Percentiles rank a stretch among this genome's conserved stretches.
These are phyloP conservation scores for Cryptococcus neoformans DNA, from an alignment of 1,284 basidiomycete species.

Conservation along the genomic window DNA sequence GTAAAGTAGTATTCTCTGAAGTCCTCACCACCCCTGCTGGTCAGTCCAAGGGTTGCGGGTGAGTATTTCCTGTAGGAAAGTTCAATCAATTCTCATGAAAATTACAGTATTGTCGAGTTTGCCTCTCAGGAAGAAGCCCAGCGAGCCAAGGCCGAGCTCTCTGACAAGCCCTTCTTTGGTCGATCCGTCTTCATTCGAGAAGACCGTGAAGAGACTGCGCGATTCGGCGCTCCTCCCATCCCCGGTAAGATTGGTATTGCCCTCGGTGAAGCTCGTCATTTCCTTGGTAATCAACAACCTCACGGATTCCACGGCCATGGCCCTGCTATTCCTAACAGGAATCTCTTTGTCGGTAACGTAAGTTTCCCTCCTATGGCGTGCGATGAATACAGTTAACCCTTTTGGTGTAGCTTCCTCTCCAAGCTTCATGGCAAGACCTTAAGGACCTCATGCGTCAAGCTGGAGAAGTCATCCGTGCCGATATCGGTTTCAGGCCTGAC, in stretches of 20 bases:
- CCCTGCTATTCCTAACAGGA: conserved; percentile 54
- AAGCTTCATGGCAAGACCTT: conserved; percentile 97
- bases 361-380: conserved; percentile 32
- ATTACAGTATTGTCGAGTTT: conserved; percentile 85
- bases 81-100: background rate
- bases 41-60: conserved; percentile 98
- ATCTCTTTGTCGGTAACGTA: conserved; percentile 90
- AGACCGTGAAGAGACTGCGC: conserved; percentile 94
- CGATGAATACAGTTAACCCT: too few species aligned
- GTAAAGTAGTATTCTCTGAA: conserved; percentile 96
- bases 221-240: conserved; percentile 89
- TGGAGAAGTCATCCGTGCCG: conserved; percentile 89
- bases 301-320: conserved; percentile 5
- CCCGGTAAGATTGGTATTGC: conserved; percentile 90
- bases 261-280: conserved; percentile 68
- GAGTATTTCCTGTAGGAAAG: conserved; percentile 48
- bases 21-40: conserved; percentile 94
- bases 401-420: conserved; percentile 71
- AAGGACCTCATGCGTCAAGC: conserved; percentile 95
- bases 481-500: conserved; percentile 87
- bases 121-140: conserved; percentile 78
- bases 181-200: conserved; percentile 95
- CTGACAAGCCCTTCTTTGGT: conserved; percentile 81
- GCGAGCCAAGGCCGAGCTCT: conserved; percentile 78
- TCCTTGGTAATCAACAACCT: conserved; percentile 55